A percentile compares a stretch with the other conserved stretches of the same genome.
These are phyloP conservation scores for Piloderma croceum DNA, from an alignment of 768 basidiomycete species.

Conservation along the genomic window DNA sequence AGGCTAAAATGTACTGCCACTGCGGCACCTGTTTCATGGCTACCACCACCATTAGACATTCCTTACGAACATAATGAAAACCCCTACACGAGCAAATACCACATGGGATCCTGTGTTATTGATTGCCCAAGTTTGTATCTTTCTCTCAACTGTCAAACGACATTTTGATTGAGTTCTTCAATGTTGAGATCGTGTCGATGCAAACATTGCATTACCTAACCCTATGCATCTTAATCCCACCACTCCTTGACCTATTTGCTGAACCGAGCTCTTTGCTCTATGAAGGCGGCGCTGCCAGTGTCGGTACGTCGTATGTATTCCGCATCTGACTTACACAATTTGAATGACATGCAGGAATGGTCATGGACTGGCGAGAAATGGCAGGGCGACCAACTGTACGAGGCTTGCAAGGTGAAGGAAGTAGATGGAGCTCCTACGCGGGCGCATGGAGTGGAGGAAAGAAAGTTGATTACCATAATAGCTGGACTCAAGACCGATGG, in stretches of 20 bases:
- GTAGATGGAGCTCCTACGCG: conserved; percentile 60
- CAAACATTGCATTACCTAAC: conserved; percentile 94
- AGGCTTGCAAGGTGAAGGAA: conserved; percentile 55
- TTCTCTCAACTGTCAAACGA: neutral
- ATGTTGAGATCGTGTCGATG: conserved; percentile 79
- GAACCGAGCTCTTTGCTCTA: conserved; percentile 63
- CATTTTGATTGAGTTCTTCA: neutral
- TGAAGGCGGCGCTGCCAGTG: conserved; percentile 75
- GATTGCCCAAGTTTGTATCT: conserved; percentile 65
- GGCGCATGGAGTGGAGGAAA: conserved; percentile 81
- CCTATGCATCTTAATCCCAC: conserved; percentile 76
- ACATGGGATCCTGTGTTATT: conserved; percentile 90
- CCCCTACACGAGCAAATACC: conserved; percentile 34
- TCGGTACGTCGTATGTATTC: conserved; percentile 44
- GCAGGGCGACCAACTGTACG: conserved; percentile 76
- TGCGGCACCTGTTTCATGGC: no score
- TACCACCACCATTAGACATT: no score
- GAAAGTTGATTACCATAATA: conserved; percentile 58
- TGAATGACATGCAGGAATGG: conserved; percentile 45
- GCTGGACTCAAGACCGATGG: conserved; percentile 47
- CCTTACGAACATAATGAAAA: no score
- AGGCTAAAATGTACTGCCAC: no score
- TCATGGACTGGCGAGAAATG: conserved; percentile 99
- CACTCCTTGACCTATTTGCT: conserved; percentile 69
- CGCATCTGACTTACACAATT: neutral